Percentiles rank a stretch among this genome's conserved stretches.
Conservation (phyloP, 2,329 filamentous ascomycete species). For the Aureobasidium lini region DNA sequence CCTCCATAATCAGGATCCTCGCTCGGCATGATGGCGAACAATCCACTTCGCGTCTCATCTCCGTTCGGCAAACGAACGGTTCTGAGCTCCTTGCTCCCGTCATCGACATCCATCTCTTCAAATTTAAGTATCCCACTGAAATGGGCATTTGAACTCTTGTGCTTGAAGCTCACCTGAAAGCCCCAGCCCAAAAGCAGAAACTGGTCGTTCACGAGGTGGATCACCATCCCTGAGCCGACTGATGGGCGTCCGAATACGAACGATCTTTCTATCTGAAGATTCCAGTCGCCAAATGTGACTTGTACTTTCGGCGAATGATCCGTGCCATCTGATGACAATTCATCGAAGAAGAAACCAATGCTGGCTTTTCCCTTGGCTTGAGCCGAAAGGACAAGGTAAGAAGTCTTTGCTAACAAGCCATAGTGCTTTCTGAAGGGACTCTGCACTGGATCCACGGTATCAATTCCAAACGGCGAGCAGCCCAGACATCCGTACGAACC, state of each 20-base stretch:
- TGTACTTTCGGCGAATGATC: constrained; percentile 26
- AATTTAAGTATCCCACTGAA: constrained; percentile 40
- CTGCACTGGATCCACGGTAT: constrained; percentile 30
- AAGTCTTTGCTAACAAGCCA: constrained; percentile 30
- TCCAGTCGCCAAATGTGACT: constrained; percentile 28
- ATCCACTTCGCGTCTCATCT: constrained; percentile 42
- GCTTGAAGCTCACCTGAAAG: constrained; percentile 32
- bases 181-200: constrained; percentile 42
- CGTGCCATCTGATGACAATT: constrained; percentile 23
- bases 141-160: constrained; percentile 24
- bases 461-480: constrained; percentile 36
- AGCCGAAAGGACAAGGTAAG: constrained; percentile 33
- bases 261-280: constrained; percentile 35
- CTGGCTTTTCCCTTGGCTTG: constrained; percentile 28
- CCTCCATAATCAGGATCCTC: constrained; percentile 50
- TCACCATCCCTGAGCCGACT: constrained; percentile 37
- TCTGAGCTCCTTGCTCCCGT: constrained; percentile 28
- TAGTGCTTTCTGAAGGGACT: constrained; percentile 35
- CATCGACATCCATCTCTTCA: constrained; percentile 34
- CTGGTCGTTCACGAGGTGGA: constrained; percentile 31
- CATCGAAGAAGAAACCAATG: constrained; percentile 40
- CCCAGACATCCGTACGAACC: constrained; percentile 36
- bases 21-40: constrained; percentile 48
- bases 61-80: constrained; percentile 35
- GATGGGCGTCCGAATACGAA: constrained; percentile 41